Evolutionary conservation across 257 asterid species (phyloP).

Genomic region (Rhazya stricta): DNA sequence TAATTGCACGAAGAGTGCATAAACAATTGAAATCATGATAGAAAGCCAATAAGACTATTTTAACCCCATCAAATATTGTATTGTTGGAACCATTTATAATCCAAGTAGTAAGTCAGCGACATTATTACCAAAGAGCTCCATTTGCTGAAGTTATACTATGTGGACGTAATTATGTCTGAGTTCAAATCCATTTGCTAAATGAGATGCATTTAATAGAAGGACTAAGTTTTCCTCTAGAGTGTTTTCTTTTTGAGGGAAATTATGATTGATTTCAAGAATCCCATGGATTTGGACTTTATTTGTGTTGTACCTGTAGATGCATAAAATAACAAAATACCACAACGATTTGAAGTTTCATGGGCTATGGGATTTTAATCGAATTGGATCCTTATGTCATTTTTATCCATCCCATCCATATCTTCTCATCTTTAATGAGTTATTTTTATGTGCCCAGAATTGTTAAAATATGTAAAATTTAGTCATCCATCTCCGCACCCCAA

Average conservation of each 20-base stretch:
- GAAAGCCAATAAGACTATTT: neutral
- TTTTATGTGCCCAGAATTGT: neutral
- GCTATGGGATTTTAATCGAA: neutral
- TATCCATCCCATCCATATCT: neutral
- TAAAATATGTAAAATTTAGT: no score
- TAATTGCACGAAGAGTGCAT: neutral
- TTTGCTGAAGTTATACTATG: neutral
- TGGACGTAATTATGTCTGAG: neutral
- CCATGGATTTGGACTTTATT: neutral
- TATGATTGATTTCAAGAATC: neutral
- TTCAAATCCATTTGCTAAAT: neutral
- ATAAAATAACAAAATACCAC: neutral
- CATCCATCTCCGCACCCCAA: neutral
- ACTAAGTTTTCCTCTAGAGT: neutral
- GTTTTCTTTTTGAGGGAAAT: neutral
- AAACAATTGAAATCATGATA: neutral
- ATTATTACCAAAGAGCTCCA: neutral
- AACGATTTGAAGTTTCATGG: neutral
- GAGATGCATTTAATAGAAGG: neutral
- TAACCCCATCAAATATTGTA: neutral
- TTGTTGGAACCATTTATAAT: neutral
- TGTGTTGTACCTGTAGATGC: neutral
- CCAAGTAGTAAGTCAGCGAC: neutral
- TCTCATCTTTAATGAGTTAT: no score
- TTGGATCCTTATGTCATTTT: neutral